A percentile compares a stretch with the other conserved stretches of the same genome.
Evolutionary conservation across 176 grass and related monocot genomes (phyloP).

Genomic region (Triticum urartu): DNA sequence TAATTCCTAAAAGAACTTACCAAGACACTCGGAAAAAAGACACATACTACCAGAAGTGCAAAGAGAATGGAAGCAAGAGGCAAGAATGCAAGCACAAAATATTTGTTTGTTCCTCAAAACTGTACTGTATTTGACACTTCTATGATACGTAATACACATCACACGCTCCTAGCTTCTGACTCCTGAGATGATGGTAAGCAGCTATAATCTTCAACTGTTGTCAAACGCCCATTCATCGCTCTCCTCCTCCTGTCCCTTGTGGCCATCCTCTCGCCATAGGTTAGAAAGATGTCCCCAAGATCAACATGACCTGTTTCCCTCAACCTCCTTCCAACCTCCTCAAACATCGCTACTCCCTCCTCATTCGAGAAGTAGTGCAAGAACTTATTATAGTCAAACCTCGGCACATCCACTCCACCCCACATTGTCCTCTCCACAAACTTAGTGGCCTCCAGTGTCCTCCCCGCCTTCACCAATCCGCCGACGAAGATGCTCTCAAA

Average conservation of each 20-base stretch:
- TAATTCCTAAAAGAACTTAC: background rate
- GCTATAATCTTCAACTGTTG: background rate
- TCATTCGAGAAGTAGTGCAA: slow-evolving; percentile 72
- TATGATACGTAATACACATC: background rate
- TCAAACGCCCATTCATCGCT: slow-evolving; percentile 48
- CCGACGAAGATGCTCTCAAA: slow-evolving; percentile 89
- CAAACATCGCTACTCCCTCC: slow-evolving; percentile 66
- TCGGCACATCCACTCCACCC: slow-evolving; percentile 64
- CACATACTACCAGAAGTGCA: background rate
- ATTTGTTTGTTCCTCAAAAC: background rate
- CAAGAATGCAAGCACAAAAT: background rate
- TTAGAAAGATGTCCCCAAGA: slow-evolving; percentile 70
- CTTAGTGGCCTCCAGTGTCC: slow-evolving; percentile 69
- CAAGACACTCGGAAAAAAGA: background rate
- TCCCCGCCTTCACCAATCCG: slow-evolving; percentile 77
- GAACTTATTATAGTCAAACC: slow-evolving; percentile 87
- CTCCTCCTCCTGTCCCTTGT: slow-evolving; percentile 75
- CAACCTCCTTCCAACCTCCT: slow-evolving; percentile 57
- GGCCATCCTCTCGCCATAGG: slow-evolving; percentile 79
- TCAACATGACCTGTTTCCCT: slow-evolving; percentile 59
- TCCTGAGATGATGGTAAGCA: background rate
- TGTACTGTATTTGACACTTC: background rate
- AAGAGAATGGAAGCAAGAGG: slow-evolving; percentile 4
- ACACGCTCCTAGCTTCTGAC: background rate
- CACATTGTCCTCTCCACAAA: slow-evolving; percentile 82